Evolutionary conservation across 345 rosid genomes (phyloP).

Genomic region (Cardiospermum halicacabum): DNA sequence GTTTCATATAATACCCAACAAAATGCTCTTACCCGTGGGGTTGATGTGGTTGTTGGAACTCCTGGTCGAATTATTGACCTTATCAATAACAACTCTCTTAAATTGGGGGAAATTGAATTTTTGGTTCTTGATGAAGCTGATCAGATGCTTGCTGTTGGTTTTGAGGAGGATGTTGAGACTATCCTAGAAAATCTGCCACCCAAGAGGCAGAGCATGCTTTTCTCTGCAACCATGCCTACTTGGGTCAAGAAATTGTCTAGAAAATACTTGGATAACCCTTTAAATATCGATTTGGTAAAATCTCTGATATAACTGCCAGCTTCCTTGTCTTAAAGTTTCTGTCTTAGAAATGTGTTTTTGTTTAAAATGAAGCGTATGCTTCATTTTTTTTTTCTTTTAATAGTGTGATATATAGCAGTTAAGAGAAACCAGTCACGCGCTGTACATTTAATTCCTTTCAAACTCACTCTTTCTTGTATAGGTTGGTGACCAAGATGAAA

Average conservation of each 20-base stretch:
- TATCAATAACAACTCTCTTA: constrained; percentile 69
- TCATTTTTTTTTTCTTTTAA: too few species aligned
- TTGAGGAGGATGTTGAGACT: constrained; percentile 88
- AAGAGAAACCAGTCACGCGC: background rate
- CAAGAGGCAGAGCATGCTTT: constrained; percentile 93
- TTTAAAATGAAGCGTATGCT: background rate
- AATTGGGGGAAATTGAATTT: constrained; percentile 78
- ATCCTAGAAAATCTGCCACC: constrained; percentile 83
- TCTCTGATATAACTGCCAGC: too few species aligned
- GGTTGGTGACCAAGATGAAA: constrained; percentile 97
- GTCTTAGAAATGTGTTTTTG: background rate
- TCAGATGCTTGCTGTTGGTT: constrained; percentile 98
- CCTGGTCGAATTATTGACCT: constrained; percentile 95
- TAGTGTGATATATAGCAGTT: background rate
- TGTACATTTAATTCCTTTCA: background rate
- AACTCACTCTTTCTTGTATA: constrained; percentile 18
- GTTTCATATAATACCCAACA: constrained; percentile 81
- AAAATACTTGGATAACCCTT: constrained; percentile 81
- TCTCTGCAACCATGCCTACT: constrained; percentile 99
- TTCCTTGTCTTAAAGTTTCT: background rate
- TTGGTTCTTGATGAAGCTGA: constrained; percentile 99
- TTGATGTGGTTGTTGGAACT: constrained; percentile 97
- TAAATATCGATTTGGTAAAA: constrained; percentile 88
- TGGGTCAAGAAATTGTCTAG: constrained; percentile 96
- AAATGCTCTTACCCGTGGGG: constrained; percentile 80